Percentiles rank a stretch among this genome's conserved stretches.
These are phyloP conservation scores for Pseudodiploospora longispora DNA, from an alignment of 2,329 filamentous ascomycete species.

Conservation along the genomic window DNA sequence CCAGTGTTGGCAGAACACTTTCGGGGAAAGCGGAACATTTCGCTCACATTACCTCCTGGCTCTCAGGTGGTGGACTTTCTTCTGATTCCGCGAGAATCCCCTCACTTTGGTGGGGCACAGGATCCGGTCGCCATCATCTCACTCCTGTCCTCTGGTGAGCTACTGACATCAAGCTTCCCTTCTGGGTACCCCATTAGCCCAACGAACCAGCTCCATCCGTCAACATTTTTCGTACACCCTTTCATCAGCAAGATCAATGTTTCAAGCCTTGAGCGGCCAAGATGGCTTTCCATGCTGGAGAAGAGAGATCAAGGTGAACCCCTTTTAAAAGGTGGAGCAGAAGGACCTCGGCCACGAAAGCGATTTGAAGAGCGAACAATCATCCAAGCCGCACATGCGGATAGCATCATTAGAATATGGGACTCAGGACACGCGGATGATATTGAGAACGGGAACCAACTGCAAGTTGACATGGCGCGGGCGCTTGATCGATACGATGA, in stretches of 20 bases:
- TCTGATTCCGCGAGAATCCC: constrained; percentile 71
- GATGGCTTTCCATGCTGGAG: constrained; percentile 90
- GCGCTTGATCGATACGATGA: constrained; percentile 73
- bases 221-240: constrained; percentile 80
- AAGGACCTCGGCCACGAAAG: constrained; percentile 60
- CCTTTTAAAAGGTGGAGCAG: constrained; percentile 71
- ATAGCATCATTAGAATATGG: constrained; percentile 88
- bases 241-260: constrained; percentile 70
- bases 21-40: constrained; percentile 62
- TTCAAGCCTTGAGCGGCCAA: constrained; percentile 65
- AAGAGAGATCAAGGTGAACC: constrained; percentile 69
- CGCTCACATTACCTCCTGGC: constrained; percentile 68
- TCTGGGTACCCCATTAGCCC: constrained; percentile 85
- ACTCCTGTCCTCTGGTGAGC: constrained; percentile 75
- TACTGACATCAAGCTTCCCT: constrained; percentile 86
- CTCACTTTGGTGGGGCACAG: constrained; percentile 79
- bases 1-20: constrained; percentile 73
- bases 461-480: constrained; percentile 81
- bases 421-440: constrained; percentile 88
- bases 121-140: constrained; percentile 82
- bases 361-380: constrained; percentile 78
- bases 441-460: constrained; percentile 72
- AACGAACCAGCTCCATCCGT: constrained; percentile 86
- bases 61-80: constrained; percentile 74
- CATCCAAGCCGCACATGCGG: constrained; percentile 78